Percentiles rank a stretch among this genome's conserved stretches.
Evolutionary conservation across 371 early-diverging fungal species (phyloP).

Genomic region (Rhizopus arrhizus): DNA sequence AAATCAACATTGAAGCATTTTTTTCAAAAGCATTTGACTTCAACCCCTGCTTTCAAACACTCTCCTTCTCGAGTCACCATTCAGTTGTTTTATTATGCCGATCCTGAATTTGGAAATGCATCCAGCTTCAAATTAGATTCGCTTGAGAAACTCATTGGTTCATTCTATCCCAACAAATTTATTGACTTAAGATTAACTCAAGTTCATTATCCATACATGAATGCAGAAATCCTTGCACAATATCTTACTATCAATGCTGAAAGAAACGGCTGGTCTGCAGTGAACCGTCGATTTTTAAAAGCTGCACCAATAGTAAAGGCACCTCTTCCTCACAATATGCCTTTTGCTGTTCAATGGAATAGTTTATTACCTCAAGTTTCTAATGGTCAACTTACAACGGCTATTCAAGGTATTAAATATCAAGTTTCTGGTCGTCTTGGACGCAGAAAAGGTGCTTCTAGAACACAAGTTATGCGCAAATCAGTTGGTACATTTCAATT

Average conservation of each 20-base stretch:
- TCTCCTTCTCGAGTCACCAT: slow-evolving; percentile 51
- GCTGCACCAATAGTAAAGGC: slow-evolving; percentile 52
- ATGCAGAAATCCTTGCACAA: slow-evolving; percentile 57
- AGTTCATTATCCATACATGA: slow-evolving; percentile 57
- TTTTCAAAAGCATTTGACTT: slow-evolving; percentile 53
- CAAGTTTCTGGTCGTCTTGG: slow-evolving; percentile 55
- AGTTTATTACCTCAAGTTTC: slow-evolving; percentile 48
- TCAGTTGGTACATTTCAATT: slow-evolving; percentile 57
- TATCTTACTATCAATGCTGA: slow-evolving; percentile 50
- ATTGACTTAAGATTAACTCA: slow-evolving; percentile 47
- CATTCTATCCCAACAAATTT: slow-evolving; percentile 50
- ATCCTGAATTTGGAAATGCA: slow-evolving; percentile 39
- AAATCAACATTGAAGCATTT: slow-evolving; percentile 46
- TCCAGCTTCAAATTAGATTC: slow-evolving; percentile 43
- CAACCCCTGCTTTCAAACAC: slow-evolving; percentile 54
- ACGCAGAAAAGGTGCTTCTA: slow-evolving; percentile 49
- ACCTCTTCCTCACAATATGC: slow-evolving; percentile 54
- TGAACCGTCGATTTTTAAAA: slow-evolving; percentile 50
- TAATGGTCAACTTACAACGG: slow-evolving; percentile 49
- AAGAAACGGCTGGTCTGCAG: slow-evolving; percentile 42
- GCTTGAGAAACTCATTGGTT: slow-evolving; percentile 42
- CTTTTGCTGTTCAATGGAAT: slow-evolving; percentile 52
- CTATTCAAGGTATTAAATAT: slow-evolving; percentile 57
- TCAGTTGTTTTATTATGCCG: slow-evolving; percentile 56
- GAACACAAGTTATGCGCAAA: slow-evolving; percentile 48